Evolutionary conservation across 2,329 filamentous ascomycete species (phyloP).

Genomic region (Pseudogymnoascus sp.): DNA sequence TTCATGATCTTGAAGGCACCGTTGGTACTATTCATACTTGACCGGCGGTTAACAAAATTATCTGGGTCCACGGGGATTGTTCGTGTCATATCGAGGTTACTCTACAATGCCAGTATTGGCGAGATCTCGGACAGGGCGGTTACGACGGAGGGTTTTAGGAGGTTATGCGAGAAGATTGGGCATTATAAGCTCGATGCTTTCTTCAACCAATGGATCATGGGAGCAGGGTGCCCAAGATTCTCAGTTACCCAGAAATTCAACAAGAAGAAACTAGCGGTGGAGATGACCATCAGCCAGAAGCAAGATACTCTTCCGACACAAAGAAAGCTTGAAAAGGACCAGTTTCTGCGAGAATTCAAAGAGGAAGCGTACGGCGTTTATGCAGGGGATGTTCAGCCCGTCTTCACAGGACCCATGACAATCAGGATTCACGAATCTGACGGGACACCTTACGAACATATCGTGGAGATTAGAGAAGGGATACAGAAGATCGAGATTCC

Average conservation of each 20-base stretch:
- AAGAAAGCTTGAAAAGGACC: conserved; percentile 54
- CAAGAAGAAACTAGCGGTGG: conserved; percentile 92
- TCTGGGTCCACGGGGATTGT: conserved; percentile 76
- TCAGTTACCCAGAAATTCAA: conserved; percentile 86
- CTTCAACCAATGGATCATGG: conserved; percentile 87
- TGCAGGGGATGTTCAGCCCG: conserved; percentile 60
- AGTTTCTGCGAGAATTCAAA: conserved; percentile 78
- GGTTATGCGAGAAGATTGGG: conserved; percentile 77
- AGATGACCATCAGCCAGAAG: conserved; percentile 77
- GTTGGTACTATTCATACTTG: conserved; percentile 85
- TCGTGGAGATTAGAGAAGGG: conserved; percentile 86
- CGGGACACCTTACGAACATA: conserved; percentile 95
- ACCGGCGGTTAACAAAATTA: conserved; percentile 81
- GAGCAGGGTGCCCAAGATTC: conserved; percentile 82
- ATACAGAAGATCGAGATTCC: conserved; percentile 85
- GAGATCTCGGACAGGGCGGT: conserved; percentile 63
- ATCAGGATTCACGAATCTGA: conserved; percentile 97
- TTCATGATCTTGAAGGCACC: conserved; percentile 89
- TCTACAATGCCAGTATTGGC: conserved; percentile 78
- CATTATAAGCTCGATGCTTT: conserved; percentile 83
- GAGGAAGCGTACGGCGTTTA: conserved; percentile 65
- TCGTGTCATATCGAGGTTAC: conserved; percentile 75
- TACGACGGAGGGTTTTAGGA: conserved; percentile 66
- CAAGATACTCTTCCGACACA: conserved; percentile 41
- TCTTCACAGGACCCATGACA: conserved; percentile 94